Conservation (phyloP, 176 grass and related monocot species). For the Oryza nivara region DNA sequence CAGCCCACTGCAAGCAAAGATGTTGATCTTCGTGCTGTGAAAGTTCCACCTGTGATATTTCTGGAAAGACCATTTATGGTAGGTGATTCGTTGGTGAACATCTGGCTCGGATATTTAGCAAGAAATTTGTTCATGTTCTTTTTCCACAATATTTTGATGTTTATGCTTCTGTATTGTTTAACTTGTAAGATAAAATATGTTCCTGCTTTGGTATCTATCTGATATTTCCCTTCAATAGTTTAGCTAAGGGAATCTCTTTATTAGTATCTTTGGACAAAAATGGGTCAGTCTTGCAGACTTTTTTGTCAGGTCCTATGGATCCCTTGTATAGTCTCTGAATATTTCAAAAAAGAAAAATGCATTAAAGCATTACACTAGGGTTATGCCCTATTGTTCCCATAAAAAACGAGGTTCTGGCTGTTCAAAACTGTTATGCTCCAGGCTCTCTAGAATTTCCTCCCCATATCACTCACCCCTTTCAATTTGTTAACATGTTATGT, state of each 20-base stretch:
- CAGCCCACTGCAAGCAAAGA: constrained; percentile 83
- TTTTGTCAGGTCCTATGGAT: neutral
- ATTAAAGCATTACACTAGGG: constrained; percentile 10
- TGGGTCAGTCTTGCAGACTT: neutral
- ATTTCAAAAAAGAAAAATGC: neutral
- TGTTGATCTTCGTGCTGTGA: constrained; percentile 63
- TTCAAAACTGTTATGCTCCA: neutral
- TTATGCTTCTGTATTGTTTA: neutral
- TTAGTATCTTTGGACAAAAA: constrained; percentile 6
- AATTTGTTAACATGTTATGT: neutral
- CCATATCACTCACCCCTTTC: neutral
- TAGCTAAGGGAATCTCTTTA: constrained; percentile 13
- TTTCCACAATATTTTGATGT: neutral
- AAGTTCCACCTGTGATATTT: constrained; percentile 72
- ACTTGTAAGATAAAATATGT: neutral
- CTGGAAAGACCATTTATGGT: constrained; percentile 85
- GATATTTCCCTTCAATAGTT: neutral
- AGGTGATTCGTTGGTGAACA: constrained; percentile 36
- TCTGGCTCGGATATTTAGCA: constrained; percentile 1
- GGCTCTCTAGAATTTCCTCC: neutral
- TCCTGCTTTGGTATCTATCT: neutral
- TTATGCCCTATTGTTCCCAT: neutral
- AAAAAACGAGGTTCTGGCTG: neutral
- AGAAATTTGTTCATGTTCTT: constrained; percentile 23
- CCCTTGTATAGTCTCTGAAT: neutral